A percentile compares a stretch with the other conserved stretches of the same genome.
phyloP scores from a whole-genome alignment of 1,284 basidiomycete genomes.

The Puccinia brachypodii region DNA sequence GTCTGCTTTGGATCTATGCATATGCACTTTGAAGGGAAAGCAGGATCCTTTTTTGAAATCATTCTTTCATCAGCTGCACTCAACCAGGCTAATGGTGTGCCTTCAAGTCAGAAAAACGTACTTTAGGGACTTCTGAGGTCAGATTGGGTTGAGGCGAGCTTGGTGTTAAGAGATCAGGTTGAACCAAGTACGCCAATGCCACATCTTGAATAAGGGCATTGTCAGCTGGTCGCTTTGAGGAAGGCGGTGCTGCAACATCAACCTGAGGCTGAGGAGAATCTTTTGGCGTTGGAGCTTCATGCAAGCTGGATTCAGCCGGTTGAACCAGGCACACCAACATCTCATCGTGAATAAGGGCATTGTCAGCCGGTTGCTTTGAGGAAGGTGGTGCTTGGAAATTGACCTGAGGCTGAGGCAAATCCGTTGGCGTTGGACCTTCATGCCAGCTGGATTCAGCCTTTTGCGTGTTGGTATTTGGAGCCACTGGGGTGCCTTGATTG shows the following conservation, averaged over 20 bases:
- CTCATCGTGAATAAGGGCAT: neutral
- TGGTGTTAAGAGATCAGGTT: neutral
- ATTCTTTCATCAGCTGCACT: neutral
- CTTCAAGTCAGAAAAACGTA: neutral
- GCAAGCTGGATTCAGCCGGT: neutral
- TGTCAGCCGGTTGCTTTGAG: neutral
- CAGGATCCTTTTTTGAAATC: neutral
- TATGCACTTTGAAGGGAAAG: neutral
- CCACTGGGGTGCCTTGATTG: neutral
- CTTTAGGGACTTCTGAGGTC: neutral
- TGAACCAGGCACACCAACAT: neutral
- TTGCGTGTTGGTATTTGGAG: neutral
- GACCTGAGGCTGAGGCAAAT: neutral
- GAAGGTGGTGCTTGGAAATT: neutral
- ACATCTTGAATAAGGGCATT: neutral
- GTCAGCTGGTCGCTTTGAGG: neutral
- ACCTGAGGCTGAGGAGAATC: neutral
- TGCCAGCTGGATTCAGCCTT: neutral
- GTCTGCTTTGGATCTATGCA: neutral
- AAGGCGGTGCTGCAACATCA: neutral
- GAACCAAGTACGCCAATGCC: neutral
- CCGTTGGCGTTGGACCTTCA: neutral
- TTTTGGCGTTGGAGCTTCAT: neutral
- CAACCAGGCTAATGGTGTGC: neutral
- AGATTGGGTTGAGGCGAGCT: neutral